Conservation (phyloP, 2,329 filamentous ascomycete species). For the Daldinia eschscholtzii region DNA sequence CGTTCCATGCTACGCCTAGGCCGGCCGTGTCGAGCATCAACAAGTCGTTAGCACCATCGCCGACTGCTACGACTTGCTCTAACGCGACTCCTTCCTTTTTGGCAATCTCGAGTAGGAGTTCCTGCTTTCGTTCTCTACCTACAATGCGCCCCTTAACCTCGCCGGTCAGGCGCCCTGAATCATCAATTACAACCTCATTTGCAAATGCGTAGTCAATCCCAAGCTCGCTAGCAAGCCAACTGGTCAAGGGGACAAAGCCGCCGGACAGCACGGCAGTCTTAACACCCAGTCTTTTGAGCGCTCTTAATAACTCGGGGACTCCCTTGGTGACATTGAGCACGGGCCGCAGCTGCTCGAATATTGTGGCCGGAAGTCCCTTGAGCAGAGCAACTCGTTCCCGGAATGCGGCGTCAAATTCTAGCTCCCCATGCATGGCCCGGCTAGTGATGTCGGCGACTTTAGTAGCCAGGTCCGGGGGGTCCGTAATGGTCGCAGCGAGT, state of each 20-base stretch:
- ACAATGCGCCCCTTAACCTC: constrained; percentile 80
- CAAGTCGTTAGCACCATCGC: constrained; percentile 86
- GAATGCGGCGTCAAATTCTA: constrained; percentile 90
- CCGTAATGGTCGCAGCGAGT: constrained; percentile 81
- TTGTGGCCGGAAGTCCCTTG: constrained; percentile 80
- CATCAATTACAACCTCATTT: constrained; percentile 81
- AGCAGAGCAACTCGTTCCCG: constrained; percentile 84
- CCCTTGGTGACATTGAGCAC: constrained; percentile 86
- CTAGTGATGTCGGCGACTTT: constrained; percentile 90
- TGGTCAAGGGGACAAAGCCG: constrained; percentile 89
- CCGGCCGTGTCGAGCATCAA: constrained; percentile 83
- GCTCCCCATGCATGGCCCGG: constrained; percentile 94
- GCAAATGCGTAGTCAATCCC: constrained; percentile 90
- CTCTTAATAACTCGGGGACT: constrained; percentile 78
- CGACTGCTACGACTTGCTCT: constrained; percentile 78
- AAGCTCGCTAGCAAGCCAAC: constrained; percentile 84
- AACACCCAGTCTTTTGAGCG: constrained; percentile 82
- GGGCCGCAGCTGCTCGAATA: constrained; percentile 82
- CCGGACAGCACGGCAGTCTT: constrained; percentile 93
- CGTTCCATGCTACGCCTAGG: constrained; percentile 85
- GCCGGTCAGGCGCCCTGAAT: constrained; percentile 73
- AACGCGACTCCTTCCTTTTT: constrained; percentile 73
- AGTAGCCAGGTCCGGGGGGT: constrained; percentile 78
- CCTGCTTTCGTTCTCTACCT: constrained; percentile 79
- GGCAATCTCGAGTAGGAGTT: constrained; percentile 78